phyloP scores from a whole-genome alignment of 305 asterid genomes.

The Fraxinus platypoda region DNA sequence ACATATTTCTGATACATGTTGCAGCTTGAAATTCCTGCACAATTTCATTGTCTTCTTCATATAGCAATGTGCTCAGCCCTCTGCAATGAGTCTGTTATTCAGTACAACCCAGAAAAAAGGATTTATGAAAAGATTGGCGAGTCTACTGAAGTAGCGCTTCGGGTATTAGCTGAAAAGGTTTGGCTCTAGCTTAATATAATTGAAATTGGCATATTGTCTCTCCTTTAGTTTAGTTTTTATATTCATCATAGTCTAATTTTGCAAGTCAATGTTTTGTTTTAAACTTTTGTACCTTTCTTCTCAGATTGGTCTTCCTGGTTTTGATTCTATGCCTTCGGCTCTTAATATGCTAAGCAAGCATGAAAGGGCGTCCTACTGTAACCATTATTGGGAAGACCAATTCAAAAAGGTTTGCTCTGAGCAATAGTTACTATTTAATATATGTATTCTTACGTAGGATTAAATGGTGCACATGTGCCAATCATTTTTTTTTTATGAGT shows the following conservation, averaged over 20 bases:
- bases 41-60: slow-evolving; percentile 90
- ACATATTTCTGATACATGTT: slow-evolving; percentile 29
- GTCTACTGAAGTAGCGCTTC: slow-evolving; percentile 99
- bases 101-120: slow-evolving; percentile 93
- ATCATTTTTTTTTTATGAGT: neutral
- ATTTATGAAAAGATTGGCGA: slow-evolving; percentile 96
- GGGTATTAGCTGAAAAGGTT: slow-evolving; percentile 96
- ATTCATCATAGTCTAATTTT: slow-evolving; percentile 12
- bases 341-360: slow-evolving; percentile 93
- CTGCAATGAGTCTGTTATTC: slow-evolving; percentile 91
- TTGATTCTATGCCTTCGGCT: slow-evolving; percentile 97
- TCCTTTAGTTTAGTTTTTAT: slow-evolving; percentile 22
- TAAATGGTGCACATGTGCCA: neutral
- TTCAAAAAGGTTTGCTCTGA: slow-evolving; percentile 82
- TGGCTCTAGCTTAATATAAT: slow-evolving; percentile 30
- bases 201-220: neutral
- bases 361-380: slow-evolving; percentile 95
- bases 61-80: slow-evolving; percentile 98
- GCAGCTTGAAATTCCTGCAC: slow-evolving; percentile 96
- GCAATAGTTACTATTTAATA: slow-evolving; percentile 12
- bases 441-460: neutral
- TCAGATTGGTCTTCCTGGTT: slow-evolving; percentile 99
- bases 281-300: slow-evolving; percentile 30
- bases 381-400: slow-evolving; percentile 96
- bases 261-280: neutral